Conservation (phyloP, 1,284 basidiomycete species). For the Ustanciosporium gigantosporum region DNA sequence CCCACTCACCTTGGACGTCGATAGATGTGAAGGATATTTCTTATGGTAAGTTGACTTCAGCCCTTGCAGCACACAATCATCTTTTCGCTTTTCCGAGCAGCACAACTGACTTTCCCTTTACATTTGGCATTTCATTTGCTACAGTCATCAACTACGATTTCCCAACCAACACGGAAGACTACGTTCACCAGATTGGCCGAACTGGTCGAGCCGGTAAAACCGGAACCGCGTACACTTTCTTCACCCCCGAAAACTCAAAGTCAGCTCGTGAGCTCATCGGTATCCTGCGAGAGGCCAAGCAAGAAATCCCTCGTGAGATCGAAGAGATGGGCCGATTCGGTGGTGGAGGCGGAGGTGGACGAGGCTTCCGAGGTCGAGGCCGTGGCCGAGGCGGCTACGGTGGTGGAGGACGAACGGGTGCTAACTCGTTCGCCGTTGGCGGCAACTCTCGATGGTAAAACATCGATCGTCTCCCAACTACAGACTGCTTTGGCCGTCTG, state of each 20-base stretch:
- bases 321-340: constrained; percentile 90
- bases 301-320: constrained; percentile 81
- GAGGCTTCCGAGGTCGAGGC: constrained; percentile 45
- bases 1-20: background rate
- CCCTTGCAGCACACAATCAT: background rate
- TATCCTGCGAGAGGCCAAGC: constrained; percentile 88
- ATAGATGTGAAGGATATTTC: constrained; percentile 93
- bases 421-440: constrained; percentile 48
- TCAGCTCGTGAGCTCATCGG: constrained; percentile 85
- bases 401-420: constrained; percentile 47
- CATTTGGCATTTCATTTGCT: too few relatives aligned
- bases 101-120: too few relatives aligned
- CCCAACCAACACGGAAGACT: constrained; percentile 94
- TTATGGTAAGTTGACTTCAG: constrained; percentile 76
- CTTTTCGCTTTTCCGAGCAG: background rate
- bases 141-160: constrained; percentile 79
- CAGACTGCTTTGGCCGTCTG: too few relatives aligned
- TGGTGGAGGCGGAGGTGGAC: constrained; percentile 53
- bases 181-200: constrained; percentile 89
- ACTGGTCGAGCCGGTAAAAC: constrained; percentile 70
- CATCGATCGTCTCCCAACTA: too few relatives aligned
- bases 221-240: constrained; percentile 92
- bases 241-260: constrained; percentile 82
- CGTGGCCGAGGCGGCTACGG: constrained; percentile 44
- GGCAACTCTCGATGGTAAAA: constrained; percentile 49